Evolutionary conservation across 73 alveolate genomes (phyloP), one percentile per base, ranked within the genome.

Genomic region (Tetrahymena elliotti): DNA sequence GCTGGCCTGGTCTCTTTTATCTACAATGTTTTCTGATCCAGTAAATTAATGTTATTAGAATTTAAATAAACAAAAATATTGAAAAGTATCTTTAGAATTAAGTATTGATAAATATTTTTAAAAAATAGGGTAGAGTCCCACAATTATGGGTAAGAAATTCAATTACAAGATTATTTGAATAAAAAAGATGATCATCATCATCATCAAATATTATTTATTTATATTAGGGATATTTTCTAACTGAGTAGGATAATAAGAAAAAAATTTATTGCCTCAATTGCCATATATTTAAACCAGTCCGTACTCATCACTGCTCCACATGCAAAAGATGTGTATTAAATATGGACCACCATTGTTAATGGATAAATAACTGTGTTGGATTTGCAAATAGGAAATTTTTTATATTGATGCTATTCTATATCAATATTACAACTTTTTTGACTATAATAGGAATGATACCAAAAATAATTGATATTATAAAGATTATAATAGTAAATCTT

Each of bases 261-360:
- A 97, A 99, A 82, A 96, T 99, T 94, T 99, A 98, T 96, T 99
- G 99, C 93, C 95, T 98, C 35, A 98, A 96, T 97, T 99, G 99
- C 98, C 98, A 98, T 92, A 98, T 96, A 35, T 97, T 97, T 96
- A 98, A 98, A 93, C 99, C 99, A 1, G 99, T 97, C 94, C 94
- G 99, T 94, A 96, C 88, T 68, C 88, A 68, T 24, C 99, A 99
- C 96, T 99, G 99, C 92, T 98, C 99, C 6, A 98, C 99, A 37
- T 99, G 99, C 97, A 98, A 98, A 94, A 97, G 99, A 93, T 99
- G 99, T 93, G 99, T 97, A 12, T 97, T 99, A 93, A 98, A 98
- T 84, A 99, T 99, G 99, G 99, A 99, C 94, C 99, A 98, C 95
- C 99, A 99, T 96, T 98, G 99, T 96, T 99, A 99, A 35, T 98